Evolutionary conservation across 164 flowering plant genomes (phyloP), one percentile per base, ranked within the genome.

Genomic region (Annona squamosa): DNA sequence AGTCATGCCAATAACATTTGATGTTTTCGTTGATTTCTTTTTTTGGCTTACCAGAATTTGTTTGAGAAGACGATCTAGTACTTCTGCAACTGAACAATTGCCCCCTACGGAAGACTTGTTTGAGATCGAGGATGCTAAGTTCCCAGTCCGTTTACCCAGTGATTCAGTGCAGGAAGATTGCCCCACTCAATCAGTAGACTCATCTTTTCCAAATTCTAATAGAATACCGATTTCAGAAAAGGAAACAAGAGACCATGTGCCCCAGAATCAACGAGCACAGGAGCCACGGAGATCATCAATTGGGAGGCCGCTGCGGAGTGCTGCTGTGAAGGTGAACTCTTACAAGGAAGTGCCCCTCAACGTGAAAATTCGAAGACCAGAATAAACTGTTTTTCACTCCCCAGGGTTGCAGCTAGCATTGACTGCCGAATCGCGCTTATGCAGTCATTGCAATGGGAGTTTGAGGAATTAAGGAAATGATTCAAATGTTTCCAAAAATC

Each of bases 271-370:
- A 74, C 37, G 37, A 26, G 37, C 45, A 19, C 77, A 26, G 70
- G 76, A 61, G 62, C 57, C 76, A 12, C 80, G 77, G 73, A 87
- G 93, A 80, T 69, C 87, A 26, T 91, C 91, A 13, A 68, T 88
- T 19, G 92, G 88, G 62, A 84, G 98, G 74, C 93, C 98, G n/a
- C 48, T 64, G 71, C 88, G 94, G 4, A 87, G 72, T 63, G 91
- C 95, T 26, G 86, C 81, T 61, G 90, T 66, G 83, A 93, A 91
- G 81, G 86, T 90, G 43, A 86, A 84, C n/a, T 85, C 91, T 48
- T 93, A 90, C 86, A 90, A 87, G 73, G 98, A 93, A 74, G 26
- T 57, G 48, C 86, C 98, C 5, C 18, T 88, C 42, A 88, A 88
- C 13, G 61, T 78, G 62, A 89, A 91, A 80, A 73, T 91, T 88